phyloP scores from a whole-genome alignment of 179 eudicot genomes.

The Heliamphora pulchella region DNA sequence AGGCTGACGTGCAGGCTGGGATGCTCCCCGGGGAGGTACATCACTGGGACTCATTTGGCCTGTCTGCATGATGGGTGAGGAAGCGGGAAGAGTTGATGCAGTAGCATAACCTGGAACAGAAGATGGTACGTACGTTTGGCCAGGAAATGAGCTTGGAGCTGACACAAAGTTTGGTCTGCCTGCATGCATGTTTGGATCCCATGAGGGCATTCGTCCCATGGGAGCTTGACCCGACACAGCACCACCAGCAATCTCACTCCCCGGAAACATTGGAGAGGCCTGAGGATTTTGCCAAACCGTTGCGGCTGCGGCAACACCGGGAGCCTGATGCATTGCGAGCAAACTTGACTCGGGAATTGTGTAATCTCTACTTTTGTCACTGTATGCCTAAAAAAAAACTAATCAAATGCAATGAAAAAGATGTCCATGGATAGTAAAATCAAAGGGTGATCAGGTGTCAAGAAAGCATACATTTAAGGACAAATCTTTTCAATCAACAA shows the following conservation, averaged over 20 bases:
- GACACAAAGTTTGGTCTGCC: constrained; percentile 37
- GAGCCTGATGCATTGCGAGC: constrained; percentile 29
- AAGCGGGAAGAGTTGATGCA: constrained; percentile 23
- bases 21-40: constrained; percentile 14
- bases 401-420: constrained; percentile 9
- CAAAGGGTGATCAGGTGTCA: constrained; percentile 14
- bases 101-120: constrained; percentile 30
- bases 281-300: constrained; percentile 47
- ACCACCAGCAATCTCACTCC: constrained; percentile 27
- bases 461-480: constrained; percentile 28
- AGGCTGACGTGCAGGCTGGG: constrained; percentile 18
- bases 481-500: constrained; percentile 13
- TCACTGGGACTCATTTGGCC: constrained; percentile 10
- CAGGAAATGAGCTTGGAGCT: constrained; percentile 41
- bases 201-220: constrained; percentile 23
- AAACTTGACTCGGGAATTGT: constrained; percentile 35
- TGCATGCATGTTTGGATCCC: constrained; percentile 38
- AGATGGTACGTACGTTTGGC: constrained; percentile 33
- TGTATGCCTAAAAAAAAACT: constrained; percentile 36
- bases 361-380: constrained; percentile 66
- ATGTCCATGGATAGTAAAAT: not conserved
- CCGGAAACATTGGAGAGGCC: constrained; percentile 25
- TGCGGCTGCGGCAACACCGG: constrained; percentile 29
- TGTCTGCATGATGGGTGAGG: constrained; percentile 16
- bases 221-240: constrained; percentile 22